phyloP scores from a whole-genome alignment of 2,329 filamentous ascomycete species.

The Fusarium vanettenii region DNA sequence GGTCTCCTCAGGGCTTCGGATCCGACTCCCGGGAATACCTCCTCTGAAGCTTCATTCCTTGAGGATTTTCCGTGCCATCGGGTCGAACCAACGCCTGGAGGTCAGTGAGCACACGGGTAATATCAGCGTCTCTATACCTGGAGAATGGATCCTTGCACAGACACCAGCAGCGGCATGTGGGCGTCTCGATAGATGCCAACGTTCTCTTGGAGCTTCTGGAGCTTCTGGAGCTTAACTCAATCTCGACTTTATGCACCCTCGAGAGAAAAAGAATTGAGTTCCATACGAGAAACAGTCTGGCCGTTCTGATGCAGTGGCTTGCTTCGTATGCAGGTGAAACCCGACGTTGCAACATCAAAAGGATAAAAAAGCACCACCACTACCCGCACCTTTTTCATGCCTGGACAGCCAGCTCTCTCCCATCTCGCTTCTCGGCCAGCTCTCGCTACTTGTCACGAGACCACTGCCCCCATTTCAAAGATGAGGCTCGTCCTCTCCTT shows the following conservation, averaged over 20 bases:
- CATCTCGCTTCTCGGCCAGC: constrained; percentile 7
- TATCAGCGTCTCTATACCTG: neutral
- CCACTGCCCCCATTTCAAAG: neutral
- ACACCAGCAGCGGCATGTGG: neutral
- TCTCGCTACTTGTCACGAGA: constrained; percentile 27
- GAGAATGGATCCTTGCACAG: neutral
- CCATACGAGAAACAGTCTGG: constrained; percentile 11
- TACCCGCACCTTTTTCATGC: neutral
- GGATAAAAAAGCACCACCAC: neutral
- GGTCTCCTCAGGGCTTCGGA: constrained; percentile 13
- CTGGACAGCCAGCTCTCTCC: neutral
- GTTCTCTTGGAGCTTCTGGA: neutral
- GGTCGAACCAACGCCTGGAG: neutral
- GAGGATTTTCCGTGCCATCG: constrained; percentile 10
- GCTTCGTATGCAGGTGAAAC: constrained; percentile 34
- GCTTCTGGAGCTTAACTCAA: neutral
- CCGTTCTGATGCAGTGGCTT: constrained; percentile 38
- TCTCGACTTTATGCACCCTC: neutral
- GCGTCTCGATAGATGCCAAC: neutral
- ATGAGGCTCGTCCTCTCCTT: neutral
- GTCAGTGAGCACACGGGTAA: neutral
- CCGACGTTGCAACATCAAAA: constrained; percentile 25
- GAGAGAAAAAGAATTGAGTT: constrained; percentile 10
- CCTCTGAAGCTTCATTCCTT: constrained; percentile 17
- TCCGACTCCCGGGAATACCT: constrained; percentile 24